Evolutionary conservation across 1,284 basidiomycete genomes (phyloP), one percentile per base, ranked within the genome.

Genomic region (Anthracocystis panici-leucophaei): DNA sequence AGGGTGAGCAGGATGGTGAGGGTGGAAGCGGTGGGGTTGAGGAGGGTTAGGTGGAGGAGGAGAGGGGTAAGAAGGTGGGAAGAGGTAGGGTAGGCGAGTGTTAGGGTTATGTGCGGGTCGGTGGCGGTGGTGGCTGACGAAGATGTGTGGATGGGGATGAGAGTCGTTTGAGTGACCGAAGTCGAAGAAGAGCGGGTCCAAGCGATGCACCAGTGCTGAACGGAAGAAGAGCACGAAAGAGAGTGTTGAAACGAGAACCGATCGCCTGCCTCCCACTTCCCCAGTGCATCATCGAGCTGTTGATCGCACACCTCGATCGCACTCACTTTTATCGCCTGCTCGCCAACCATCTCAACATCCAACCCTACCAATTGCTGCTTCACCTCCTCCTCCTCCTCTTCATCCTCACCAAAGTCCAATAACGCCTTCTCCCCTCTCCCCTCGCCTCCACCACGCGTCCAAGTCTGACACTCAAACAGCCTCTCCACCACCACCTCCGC

Each of bases 321-420:
- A 0, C 23, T 38, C 8, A 64, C 57, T 14, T 56, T 20, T 14
- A 72, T 40, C 18, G 46, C 33, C 12, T 20, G 12, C 3, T 46
- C 27, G 10, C 55, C 64, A 0, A 66, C 3, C 55, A 72, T 44
- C 42, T 44, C 44, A 2, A 71, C 41, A 16, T 71, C 68, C 46
- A 71, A 27, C 8, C 68, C 68, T 6, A 62, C 58, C 27, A 21
- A 18, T 7, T 5, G 7, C 29, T 54, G n/a, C 27, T 5, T 6
- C 14, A 42, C 23, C 33, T 52, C 42, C 10, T 18, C 44, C 16
- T 12, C 52, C 20, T 25, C 62, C 27, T 29, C 64, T 2, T 62
- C 56, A 7, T 52, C 50, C 1, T 27, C 27, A 10, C 54, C 58
- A 20, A 65, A 62, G 5, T 71, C 62, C 25, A 71, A 35, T 45